A percentile compares a stretch with the other conserved stretches of the same genome.
Conservation (phyloP, 2,329 filamentous ascomycete species). For the Macrophomina pseudophaseolina region DNA sequence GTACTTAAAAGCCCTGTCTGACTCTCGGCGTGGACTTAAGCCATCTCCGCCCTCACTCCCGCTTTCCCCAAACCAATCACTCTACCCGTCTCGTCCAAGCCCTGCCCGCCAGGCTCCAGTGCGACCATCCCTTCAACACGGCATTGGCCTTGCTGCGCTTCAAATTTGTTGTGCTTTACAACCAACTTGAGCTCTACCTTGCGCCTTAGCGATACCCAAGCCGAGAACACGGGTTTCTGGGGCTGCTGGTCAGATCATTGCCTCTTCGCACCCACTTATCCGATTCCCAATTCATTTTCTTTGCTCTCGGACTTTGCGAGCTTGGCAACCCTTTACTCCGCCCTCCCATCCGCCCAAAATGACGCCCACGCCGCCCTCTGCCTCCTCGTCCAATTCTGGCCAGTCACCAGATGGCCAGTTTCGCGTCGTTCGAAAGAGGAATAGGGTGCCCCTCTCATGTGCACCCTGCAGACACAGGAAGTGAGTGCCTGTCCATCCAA, state of each 20-base stretch:
- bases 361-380: slow-evolving; percentile 47
- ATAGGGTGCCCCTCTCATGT: slow-evolving; percentile 89
- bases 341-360: slow-evolving; percentile 19
- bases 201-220: neutral
- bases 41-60: slow-evolving; percentile 21
- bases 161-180: neutral
- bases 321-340: slow-evolving; percentile 6
- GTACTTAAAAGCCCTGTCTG: slow-evolving; percentile 9
- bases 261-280: neutral
- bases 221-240: neutral
- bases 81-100: neutral
- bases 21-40: slow-evolving; percentile 18
- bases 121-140: neutral
- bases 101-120: neutral
- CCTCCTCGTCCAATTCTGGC: slow-evolving; percentile 74
- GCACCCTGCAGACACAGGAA: slow-evolving; percentile 91
- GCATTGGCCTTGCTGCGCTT: neutral
- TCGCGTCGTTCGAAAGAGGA: slow-evolving; percentile 87
- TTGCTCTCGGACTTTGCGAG: slow-evolving; percentile 17
- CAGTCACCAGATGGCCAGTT: slow-evolving; percentile 87
- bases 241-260: neutral
- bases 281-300: neutral
- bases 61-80: slow-evolving; percentile 17
- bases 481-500: slow-evolving; percentile 54
- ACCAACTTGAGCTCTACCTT: neutral